phyloP scores from a whole-genome alignment of 495 filamentous ascomycete genomes.

The Hypoxylon fuscum region DNA sequence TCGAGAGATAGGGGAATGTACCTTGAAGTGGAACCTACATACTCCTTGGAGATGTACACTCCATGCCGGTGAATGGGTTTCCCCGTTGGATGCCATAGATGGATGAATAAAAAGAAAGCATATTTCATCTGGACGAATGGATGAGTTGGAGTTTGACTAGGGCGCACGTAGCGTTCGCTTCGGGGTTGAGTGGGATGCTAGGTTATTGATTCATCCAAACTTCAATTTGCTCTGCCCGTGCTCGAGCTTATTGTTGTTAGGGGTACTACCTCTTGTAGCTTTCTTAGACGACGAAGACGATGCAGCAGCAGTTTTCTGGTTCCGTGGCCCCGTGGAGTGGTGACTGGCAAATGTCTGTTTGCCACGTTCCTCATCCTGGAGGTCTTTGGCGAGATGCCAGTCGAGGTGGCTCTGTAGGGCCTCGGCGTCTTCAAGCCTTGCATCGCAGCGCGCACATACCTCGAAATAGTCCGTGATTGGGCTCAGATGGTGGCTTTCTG shows the following conservation, averaged over 20 bases:
- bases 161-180: conserved; percentile 37
- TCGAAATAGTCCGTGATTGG: conserved; percentile 56
- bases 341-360: conserved; percentile 52
- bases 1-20: conserved; percentile 33
- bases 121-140: conserved; percentile 37
- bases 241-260: conserved; percentile 63
- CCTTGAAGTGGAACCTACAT: conserved; percentile 16
- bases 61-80: conserved; percentile 14
- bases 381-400: conserved; percentile 93
- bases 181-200: conserved; percentile 37
- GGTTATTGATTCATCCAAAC: conserved; percentile 65
- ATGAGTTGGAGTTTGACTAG: conserved; percentile 20
- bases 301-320: conserved; percentile 46
- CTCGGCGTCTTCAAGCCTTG: conserved; percentile 59
- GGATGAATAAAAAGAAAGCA: conserved; percentile 23
- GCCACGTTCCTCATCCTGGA: conserved; percentile 70
- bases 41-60: conserved; percentile 23
- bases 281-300: conserved; percentile 43
- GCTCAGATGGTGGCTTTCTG: conserved; percentile 45
- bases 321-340: conserved; percentile 43
- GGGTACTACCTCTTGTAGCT: conserved; percentile 37
- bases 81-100: conserved; percentile 30
- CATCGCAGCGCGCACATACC: conserved; percentile 72
- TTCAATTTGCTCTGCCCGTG: conserved; percentile 79
- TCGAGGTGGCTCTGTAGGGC: conserved; percentile 83